Evolutionary conservation across 768 basidiomycete genomes (phyloP).

Genomic region (Pleurotus eryngii): DNA sequence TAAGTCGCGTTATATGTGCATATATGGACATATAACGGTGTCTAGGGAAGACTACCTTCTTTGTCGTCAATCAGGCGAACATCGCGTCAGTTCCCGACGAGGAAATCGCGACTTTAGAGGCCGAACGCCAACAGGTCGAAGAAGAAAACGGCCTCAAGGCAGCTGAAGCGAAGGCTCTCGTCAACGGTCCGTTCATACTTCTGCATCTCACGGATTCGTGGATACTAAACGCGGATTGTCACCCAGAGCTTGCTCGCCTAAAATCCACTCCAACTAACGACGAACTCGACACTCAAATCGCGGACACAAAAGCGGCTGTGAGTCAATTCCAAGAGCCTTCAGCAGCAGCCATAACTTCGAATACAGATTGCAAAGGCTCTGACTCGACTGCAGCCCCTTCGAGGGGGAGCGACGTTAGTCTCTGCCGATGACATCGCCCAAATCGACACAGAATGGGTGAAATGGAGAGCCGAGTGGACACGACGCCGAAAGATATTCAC

Average conservation of each 20-base stretch:
- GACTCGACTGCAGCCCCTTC: constrained; percentile 58
- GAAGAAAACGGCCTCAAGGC: constrained; percentile 56
- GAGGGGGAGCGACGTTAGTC: constrained; percentile 62
- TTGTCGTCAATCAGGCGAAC: constrained; percentile 78
- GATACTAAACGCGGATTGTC: constrained; percentile 9
- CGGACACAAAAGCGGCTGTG: constrained; percentile 52
- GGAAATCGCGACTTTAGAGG: constrained; percentile 57
- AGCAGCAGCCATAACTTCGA: constrained; percentile 7
- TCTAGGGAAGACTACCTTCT: constrained; percentile 81
- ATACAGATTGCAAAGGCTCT: constrained; percentile 46
- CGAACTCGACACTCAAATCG: constrained; percentile 57
- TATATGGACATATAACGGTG: constrained; percentile 14
- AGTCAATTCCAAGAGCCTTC: constrained; percentile 11
- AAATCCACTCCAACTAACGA: constrained; percentile 66
- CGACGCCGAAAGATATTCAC: constrained; percentile 73
- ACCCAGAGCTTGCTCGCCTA: constrained; percentile 60
- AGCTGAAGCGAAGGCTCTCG: constrained; percentile 47
- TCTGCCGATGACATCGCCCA: constrained; percentile 67
- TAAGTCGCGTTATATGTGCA: constrained; percentile 22
- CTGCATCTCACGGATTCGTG: constrained; percentile 14
- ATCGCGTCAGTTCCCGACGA: constrained; percentile 63
- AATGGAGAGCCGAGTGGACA: constrained; percentile 82
- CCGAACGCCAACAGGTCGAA: constrained; percentile 51
- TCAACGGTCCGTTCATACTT: constrained; percentile 32
- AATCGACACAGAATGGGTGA: constrained; percentile 71